phyloP scores from a whole-genome alignment of 2,329 filamentous ascomycete species.

The Neofusicoccum cordaticola region DNA sequence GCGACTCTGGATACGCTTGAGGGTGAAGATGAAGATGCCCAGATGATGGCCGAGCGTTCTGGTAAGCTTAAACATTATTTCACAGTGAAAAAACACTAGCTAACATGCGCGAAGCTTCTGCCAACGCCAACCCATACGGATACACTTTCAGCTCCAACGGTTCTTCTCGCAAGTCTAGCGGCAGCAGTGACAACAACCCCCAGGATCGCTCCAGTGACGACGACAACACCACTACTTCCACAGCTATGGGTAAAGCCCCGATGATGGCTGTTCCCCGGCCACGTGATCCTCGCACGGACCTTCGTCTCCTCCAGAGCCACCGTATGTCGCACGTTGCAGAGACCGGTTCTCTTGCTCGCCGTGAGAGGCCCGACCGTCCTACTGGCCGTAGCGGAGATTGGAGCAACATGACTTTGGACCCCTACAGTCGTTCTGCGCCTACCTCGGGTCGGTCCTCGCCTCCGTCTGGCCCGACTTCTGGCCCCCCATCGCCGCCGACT shows the following conservation, averaged over 20 bases:
- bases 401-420: slow-evolving; percentile 34
- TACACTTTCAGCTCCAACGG: neutral
- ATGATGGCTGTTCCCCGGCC: slow-evolving; percentile 26
- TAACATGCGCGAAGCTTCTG: neutral
- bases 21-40: slow-evolving; percentile 17
- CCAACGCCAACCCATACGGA: neutral
- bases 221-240: neutral
- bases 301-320: slow-evolving; percentile 43
- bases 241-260: neutral
- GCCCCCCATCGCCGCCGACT: neutral
- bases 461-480: neutral
- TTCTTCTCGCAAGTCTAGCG: slow-evolving; percentile 13
- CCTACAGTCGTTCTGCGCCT: slow-evolving; percentile 5
- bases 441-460: neutral
- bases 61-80: neutral
- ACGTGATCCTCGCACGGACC: slow-evolving; percentile 14
- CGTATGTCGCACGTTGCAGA: slow-evolving; percentile 51
- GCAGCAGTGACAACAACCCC: slow-evolving; percentile 11
- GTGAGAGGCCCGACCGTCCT: slow-evolving; percentile 30
- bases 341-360: slow-evolving; percentile 47
- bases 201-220: neutral
- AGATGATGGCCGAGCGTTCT: neutral
- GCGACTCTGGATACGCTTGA: slow-evolving; percentile 33
- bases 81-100: neutral
- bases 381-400: slow-evolving; percentile 38